phyloP scores from a whole-genome alignment of 768 basidiomycete species.

The Podaxis mareebaensis region DNA sequence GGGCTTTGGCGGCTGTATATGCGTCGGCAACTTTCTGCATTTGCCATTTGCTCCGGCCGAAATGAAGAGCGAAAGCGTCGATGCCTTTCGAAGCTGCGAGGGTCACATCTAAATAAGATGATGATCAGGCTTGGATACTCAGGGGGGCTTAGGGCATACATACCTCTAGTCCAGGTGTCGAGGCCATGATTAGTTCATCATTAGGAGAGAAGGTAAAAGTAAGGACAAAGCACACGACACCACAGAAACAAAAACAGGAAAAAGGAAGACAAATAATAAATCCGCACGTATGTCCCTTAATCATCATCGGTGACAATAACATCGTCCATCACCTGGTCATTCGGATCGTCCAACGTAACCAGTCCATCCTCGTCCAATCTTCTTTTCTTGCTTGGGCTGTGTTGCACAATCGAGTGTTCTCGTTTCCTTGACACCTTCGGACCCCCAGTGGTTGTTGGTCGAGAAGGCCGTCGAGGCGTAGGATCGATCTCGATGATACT shows the following conservation, averaged over 20 bases:
- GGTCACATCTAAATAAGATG: no score
- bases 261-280: neutral
- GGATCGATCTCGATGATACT: conserved; percentile 55
- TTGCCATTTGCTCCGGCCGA: no score
- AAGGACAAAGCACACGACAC: neutral
- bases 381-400: conserved; percentile 65
- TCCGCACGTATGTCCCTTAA: neutral
- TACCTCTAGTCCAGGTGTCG: no score
- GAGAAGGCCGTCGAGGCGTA: conserved; percentile 45
- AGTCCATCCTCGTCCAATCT: conserved; percentile 75
- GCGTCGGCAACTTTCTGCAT: no score
- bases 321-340: conserved; percentile 51
- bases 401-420: conserved; percentile 20
- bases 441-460: neutral
- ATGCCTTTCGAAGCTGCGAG: no score
- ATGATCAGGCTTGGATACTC: no score
- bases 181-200: neutral
- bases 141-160: no score
- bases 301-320: conserved; percentile 30
- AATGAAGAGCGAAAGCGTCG: no score
- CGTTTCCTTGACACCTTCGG: conserved; percentile 22
- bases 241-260: neutral
- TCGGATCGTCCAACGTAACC: conserved; percentile 59
- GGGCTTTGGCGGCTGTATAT: no score
- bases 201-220: neutral